Evolutionary conservation across 2,329 filamentous ascomycete genomes (phyloP).

Genomic region (Diaporthe sp.): DNA sequence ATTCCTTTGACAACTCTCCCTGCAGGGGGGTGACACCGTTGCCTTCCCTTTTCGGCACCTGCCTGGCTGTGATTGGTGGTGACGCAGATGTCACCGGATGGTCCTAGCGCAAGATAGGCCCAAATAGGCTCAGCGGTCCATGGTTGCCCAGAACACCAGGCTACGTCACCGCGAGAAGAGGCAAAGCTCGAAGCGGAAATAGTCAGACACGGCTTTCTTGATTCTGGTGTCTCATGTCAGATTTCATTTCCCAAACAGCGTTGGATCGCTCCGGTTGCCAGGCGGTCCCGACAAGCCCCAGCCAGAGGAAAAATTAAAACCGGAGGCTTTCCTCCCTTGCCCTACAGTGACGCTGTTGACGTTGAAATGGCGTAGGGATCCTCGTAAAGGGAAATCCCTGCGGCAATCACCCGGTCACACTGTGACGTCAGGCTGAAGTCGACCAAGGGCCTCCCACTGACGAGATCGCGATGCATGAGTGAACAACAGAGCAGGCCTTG

Average conservation of each 20-base stretch:
- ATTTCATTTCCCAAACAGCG: conserved; percentile 27
- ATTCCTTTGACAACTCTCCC: neutral
- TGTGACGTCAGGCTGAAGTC: conserved; percentile 14
- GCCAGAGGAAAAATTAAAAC: neutral
- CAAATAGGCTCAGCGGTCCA: neutral
- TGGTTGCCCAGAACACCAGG: neutral
- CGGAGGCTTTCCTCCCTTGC: conserved; percentile 18
- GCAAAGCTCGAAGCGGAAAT: conserved; percentile 13
- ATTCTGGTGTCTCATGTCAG: conserved; percentile 27
- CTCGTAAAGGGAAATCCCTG: conserved; percentile 22
- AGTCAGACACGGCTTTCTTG: conserved; percentile 18
- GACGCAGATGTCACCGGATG: conserved; percentile 1
- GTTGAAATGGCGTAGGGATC: conserved; percentile 29
- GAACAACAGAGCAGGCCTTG: neutral
- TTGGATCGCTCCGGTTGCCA: neutral
- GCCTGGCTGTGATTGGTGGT: conserved; percentile 19
- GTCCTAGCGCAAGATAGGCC: neutral
- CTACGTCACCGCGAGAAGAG: conserved; percentile 19
- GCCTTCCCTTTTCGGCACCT: conserved; percentile 28
- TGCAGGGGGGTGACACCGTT: neutral
- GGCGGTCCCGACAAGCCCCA: neutral
- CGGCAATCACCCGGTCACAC: conserved; percentile 31
- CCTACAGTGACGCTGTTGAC: conserved; percentile 23
- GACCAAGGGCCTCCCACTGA: neutral
- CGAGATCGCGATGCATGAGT: conserved; percentile 2